Evolutionary conservation across 148 eudicot species (phyloP).

Genomic region (Chenopodium formosanum): DNA sequence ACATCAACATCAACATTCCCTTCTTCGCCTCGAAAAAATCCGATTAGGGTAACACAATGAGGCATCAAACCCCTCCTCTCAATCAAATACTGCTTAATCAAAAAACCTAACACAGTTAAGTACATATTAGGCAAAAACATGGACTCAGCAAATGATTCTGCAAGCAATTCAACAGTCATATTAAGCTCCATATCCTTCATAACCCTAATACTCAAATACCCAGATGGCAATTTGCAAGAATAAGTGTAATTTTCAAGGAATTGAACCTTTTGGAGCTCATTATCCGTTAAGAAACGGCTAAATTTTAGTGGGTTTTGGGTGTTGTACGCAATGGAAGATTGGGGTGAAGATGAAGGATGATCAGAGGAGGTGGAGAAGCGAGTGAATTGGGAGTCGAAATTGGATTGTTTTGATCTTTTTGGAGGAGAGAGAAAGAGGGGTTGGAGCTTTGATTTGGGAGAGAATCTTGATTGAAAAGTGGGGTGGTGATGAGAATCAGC

Average conservation of each 20-base stretch:
- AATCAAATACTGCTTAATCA: constrained; percentile 68
- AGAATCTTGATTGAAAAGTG: constrained; percentile 8
- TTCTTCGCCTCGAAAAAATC: constrained; percentile 44
- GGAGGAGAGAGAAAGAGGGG: not conserved
- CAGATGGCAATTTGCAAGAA: constrained; percentile 51
- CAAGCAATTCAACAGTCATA: constrained; percentile 42
- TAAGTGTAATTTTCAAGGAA: constrained; percentile 47
- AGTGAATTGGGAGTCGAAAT: constrained; percentile 2
- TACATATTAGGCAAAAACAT: constrained; percentile 57
- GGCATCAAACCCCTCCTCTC: constrained; percentile 73
- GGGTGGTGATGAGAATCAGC: constrained; percentile 1
- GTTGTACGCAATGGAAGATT: constrained; percentile 22
- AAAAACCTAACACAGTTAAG: constrained; percentile 44
- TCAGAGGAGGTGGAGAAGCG: constrained; percentile 20
- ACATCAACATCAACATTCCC: not conserved
- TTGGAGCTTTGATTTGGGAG: constrained; percentile 17
- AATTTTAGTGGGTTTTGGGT: constrained; percentile 38
- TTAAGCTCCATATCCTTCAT: constrained; percentile 66
- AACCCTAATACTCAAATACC: constrained; percentile 46
- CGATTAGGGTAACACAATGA: constrained; percentile 67
- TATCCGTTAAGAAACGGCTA: constrained; percentile 41
- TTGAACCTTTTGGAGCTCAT: constrained; percentile 56
- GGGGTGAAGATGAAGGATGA: constrained; percentile 8
- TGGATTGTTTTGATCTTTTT: constrained; percentile 11
- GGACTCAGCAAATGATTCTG: constrained; percentile 73